A percentile compares a stretch with the other conserved stretches of the same genome.
These are phyloP conservation scores for Ophiostoma ulmi DNA, from an alignment of 2,329 filamentous ascomycete species.

Conservation along the genomic window DNA sequence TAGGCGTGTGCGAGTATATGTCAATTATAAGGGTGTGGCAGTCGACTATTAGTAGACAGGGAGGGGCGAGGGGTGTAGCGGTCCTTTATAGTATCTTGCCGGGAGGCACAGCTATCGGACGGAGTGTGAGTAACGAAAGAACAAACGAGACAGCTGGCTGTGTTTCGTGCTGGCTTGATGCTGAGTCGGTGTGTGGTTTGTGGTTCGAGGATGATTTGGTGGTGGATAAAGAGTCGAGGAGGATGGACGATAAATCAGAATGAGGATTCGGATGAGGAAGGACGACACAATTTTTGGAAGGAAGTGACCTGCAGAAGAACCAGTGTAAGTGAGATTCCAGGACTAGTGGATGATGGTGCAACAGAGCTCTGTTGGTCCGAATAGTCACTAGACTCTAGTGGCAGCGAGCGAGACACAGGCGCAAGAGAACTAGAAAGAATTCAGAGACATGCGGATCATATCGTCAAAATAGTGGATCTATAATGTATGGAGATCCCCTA, in stretches of 20 bases:
- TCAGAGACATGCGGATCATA: neutral
- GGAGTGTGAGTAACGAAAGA: neutral
- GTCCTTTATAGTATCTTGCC: neutral
- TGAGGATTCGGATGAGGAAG: neutral
- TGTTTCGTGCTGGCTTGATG: neutral
- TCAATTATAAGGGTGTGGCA: neutral
- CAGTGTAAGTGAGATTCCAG: constrained; percentile 11
- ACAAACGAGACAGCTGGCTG: neutral
- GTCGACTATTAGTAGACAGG: neutral
- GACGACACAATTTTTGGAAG: neutral
- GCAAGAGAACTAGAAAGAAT: neutral
- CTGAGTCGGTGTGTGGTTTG: neutral
- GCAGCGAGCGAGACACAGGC: neutral
- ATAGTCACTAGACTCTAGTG: neutral
- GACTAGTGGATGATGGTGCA: neutral
- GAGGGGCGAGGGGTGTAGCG: neutral
- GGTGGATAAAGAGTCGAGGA: neutral
- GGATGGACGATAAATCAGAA: neutral
- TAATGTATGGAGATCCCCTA: neutral
- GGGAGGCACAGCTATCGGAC: neutral
- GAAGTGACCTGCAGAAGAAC: constrained; percentile 10
- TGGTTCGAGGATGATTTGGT: neutral
- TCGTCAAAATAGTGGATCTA: constrained; percentile 3
- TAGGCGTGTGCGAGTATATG: neutral
- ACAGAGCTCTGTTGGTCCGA: neutral